Evolutionary conservation across 805 yeast genomes (phyloP).

Genomic region (Suhomyces prunicola): DNA sequence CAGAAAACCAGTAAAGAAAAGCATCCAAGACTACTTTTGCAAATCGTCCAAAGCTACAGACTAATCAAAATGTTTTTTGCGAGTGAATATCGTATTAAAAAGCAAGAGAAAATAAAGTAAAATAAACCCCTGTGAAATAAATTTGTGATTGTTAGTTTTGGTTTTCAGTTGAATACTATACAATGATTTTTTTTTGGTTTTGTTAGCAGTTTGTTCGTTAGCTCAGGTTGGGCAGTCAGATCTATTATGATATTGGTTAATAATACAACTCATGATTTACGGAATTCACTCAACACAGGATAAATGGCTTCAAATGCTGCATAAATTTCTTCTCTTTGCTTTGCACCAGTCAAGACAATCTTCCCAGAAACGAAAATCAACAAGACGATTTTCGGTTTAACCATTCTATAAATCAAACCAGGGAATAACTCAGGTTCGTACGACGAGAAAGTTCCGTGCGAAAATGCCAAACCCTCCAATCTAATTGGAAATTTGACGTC

Average conservation of each 20-base stretch:
- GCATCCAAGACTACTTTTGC: background rate
- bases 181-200: background rate
- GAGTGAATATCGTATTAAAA: background rate
- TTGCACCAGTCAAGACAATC: constrained; percentile 97
- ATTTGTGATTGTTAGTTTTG: background rate
- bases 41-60: background rate
- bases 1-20: constrained; percentile 4
- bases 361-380: constrained; percentile 96
- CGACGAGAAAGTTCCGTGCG: constrained; percentile 98
- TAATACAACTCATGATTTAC: constrained; percentile 54
- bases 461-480: constrained; percentile 93
- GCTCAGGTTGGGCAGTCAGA: background rate
- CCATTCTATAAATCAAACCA: constrained; percentile 98
- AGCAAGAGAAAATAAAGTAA: background rate
- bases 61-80: background rate
- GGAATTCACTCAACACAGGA: constrained; percentile 96
- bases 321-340: constrained; percentile 96
- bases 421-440: constrained; percentile 98
- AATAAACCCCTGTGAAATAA: constrained; percentile 6
- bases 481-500: constrained; percentile 98
- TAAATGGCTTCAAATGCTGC: constrained; percentile 98
- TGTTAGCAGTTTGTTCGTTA: background rate
- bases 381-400: constrained; percentile 94
- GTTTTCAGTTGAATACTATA: background rate
- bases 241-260: background rate